Evolutionary conservation across 1,139 yeast genomes (phyloP).

Genomic region (Zygoascus sp.): DNA sequence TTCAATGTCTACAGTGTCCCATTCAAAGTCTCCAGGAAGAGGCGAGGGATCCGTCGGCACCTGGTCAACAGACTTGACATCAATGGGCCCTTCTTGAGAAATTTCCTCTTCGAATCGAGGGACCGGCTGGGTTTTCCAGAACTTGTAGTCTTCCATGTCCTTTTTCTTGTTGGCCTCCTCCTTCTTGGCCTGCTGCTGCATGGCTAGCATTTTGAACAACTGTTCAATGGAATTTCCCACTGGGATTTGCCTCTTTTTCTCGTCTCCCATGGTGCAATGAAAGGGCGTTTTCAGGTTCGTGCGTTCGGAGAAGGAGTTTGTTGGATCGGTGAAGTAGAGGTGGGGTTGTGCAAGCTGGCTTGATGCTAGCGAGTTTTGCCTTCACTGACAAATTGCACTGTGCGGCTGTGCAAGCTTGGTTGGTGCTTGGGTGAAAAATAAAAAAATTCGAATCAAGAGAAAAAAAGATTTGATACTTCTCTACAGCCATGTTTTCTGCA

Average conservation of each 20-base stretch:
- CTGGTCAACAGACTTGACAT: constrained; percentile 64
- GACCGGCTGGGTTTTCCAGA: constrained; percentile 98
- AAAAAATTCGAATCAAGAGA: not conserved
- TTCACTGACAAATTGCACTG: too few relatives aligned
- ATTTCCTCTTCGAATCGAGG: constrained; percentile 64
- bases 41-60: constrained; percentile 67
- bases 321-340: too few relatives aligned
- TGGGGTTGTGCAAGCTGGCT: too few relatives aligned
- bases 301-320: not conserved
- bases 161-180: constrained; percentile 34
- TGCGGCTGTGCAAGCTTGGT: too few relatives aligned
- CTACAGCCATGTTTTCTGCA: constrained; percentile 69
- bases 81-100: constrained; percentile 79
- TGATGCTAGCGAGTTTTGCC: too few relatives aligned
- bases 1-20: constrained; percentile 76
- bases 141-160: constrained; percentile 85
- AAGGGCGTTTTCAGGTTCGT: too few relatives aligned
- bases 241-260: constrained; percentile 3
- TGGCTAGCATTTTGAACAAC: constrained; percentile 37
- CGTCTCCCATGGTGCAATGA: not conserved
- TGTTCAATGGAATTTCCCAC: constrained; percentile 36
- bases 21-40: constrained; percentile 73
- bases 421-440: not conserved
- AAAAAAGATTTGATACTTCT: not conserved
- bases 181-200: constrained; percentile 19